Conservation (phyloP, 768 basidiomycete species). For the Trametes cingulata region DNA sequence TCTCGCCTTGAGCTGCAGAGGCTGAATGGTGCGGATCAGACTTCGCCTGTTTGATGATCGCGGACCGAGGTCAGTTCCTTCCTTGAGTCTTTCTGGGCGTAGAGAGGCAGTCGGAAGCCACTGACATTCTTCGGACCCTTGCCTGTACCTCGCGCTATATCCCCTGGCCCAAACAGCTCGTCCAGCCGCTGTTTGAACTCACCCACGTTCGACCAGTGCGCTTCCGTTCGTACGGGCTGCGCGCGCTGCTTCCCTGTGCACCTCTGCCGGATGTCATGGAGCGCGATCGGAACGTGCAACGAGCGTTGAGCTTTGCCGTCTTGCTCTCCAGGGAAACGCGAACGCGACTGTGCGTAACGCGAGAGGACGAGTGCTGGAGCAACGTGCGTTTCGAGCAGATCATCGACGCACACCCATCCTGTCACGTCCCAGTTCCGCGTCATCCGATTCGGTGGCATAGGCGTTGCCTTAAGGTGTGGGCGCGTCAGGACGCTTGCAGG, state of each 20-base stretch:
- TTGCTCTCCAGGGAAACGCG: neutral
- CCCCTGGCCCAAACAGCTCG: constrained; percentile 15
- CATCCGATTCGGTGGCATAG: neutral
- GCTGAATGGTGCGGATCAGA: neutral
- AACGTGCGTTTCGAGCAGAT: constrained; percentile 19
- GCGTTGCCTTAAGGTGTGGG: neutral
- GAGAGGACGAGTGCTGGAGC: constrained; percentile 5
- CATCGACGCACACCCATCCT: constrained; percentile 15
- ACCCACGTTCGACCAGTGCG: constrained; percentile 21
- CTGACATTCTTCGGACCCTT: constrained; percentile 18
- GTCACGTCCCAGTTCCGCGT: constrained; percentile 1
- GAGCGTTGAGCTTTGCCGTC: neutral
- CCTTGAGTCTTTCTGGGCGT: no score
- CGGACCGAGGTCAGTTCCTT: neutral
- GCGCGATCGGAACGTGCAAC: constrained; percentile 3
- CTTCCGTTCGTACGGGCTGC: constrained; percentile 4
- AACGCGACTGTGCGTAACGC: constrained; percentile 3
- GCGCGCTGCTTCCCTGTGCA: constrained; percentile 15
- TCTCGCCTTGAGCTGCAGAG: neutral
- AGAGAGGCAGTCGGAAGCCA: neutral
- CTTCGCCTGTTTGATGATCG: neutral
- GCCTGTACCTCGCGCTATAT: constrained; percentile 15
- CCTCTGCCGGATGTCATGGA: neutral
- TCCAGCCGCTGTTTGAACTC: constrained; percentile 25
- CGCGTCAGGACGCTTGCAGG: neutral